phyloP scores from a whole-genome alignment of 2,329 filamentous ascomycete genomes.

The Aspergillus amoenus region DNA sequence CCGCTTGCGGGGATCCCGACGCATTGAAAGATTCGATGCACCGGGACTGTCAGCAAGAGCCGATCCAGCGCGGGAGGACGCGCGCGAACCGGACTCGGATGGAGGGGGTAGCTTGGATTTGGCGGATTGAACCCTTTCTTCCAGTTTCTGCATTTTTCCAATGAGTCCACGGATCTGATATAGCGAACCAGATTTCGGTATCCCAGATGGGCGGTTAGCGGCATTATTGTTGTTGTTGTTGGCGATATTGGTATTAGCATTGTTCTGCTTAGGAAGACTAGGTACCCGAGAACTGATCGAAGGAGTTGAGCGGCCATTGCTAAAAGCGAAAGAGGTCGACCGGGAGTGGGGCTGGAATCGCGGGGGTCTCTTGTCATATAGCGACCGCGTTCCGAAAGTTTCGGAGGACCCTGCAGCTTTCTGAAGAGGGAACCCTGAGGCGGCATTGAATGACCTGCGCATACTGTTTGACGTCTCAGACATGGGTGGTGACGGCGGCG shows the following conservation, averaged over 20 bases:
- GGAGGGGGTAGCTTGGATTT: conserved; percentile 89
- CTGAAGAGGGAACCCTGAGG: conserved; percentile 48
- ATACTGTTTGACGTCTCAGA: conserved; percentile 74
- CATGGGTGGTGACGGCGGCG: conserved; percentile 90
- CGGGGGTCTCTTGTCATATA: conserved; percentile 43
- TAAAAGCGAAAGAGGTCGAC: conserved; percentile 59
- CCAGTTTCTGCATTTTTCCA: conserved; percentile 94
- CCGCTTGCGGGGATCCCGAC: conserved; percentile 41
- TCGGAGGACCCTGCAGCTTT: conserved; percentile 47
- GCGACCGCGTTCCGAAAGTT: conserved; percentile 55
- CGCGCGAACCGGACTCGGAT: conserved; percentile 71
- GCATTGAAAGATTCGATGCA: conserved; percentile 58
- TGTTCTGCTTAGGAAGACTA: conserved; percentile 26
- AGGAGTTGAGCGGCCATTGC: conserved; percentile 47
- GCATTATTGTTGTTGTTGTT: conserved; percentile 25
- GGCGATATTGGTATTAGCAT: conserved; percentile 20
- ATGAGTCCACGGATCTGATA: conserved; percentile 92
- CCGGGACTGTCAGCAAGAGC: conserved; percentile 50
- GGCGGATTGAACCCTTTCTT: conserved; percentile 87
- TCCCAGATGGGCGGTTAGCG: conserved; percentile 41
- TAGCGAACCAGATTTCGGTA: conserved; percentile 69
- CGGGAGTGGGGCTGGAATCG: conserved; percentile 51
- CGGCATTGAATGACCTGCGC: conserved; percentile 53
- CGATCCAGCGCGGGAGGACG: conserved; percentile 67
- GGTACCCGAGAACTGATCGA: conserved; percentile 40